Evolutionary conservation across 73 alveolate genomes (phyloP).

Genomic region (Durusdinium trenchii): DNA sequence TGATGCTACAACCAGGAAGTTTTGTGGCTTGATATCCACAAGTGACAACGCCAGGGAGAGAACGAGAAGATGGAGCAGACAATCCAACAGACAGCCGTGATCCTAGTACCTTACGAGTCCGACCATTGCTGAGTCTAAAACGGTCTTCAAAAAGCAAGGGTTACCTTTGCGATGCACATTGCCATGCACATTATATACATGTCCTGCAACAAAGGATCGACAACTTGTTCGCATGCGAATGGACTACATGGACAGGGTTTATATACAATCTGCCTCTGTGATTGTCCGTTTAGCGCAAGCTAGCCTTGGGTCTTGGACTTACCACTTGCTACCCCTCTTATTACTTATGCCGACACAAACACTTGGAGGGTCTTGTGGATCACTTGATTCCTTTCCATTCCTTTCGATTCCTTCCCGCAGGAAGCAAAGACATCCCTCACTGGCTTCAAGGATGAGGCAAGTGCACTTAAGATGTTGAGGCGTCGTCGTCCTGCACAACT

Average conservation of each 20-base stretch:
- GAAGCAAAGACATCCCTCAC: conserved; percentile 85
- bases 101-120: background rate
- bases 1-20: background rate
- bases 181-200: no score
- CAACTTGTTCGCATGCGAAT: conserved; percentile 89
- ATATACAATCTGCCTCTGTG: background rate
- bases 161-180: no score
- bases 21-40: background rate
- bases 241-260: conserved; percentile 69
- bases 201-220: no score
- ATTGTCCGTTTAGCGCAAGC: background rate
- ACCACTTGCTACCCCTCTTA: background rate
- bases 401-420: background rate
- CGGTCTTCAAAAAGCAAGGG: no score
- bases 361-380: background rate
- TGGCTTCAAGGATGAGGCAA: conserved; percentile 95
- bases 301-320: background rate
- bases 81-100: conserved; percentile 74
- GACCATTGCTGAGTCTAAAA: no score
- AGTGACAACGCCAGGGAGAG: no score
- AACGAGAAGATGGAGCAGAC: conserved; percentile 90
- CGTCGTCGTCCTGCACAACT: background rate
- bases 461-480: background rate
- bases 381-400: background rate
- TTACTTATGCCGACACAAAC: background rate